Evolutionary conservation across 345 rosid genomes (phyloP), one percentile per base, ranked within the genome.

Genomic region (Hibiscus mutabilis): DNA sequence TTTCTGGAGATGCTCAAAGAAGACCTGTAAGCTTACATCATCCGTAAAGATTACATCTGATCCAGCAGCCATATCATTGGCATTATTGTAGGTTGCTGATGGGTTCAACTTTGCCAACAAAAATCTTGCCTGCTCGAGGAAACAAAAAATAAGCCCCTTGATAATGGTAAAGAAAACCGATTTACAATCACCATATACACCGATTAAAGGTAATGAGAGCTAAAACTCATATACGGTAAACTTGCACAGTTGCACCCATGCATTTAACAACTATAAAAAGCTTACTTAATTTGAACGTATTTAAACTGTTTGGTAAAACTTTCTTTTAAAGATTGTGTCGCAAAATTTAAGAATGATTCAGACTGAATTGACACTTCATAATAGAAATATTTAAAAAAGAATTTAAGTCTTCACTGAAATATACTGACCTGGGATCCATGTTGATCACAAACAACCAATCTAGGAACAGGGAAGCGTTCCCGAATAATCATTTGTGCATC

Each of bases 371-470:
- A 62, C 2, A 40, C 16, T 40, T 5, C 14, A 46, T 46, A 14
- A 14, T 3, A 3, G 52, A n/a, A 64, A 0, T 6, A 37, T 35
- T 1, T 9, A 58, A 22, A 46, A 46, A 46, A 22, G 24, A 8
- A 21, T 27, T 18, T 7, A 49, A 14, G 59, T 53, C 58, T 53
- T 40, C 18, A 2, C 24, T 53, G 46, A 33, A 8, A 69, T 64
- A 60, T 47, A 80, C 86, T 60, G 51, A 90, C 99, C 97, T 95
- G 99, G 27, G 99, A 95, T 71, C 99, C 99, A 84, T 95, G 99
- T 80, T 95, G 99, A 82, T 95, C 97, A 73, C 99, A 95, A 5
- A 95, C 90, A 58, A 95, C 99, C 83, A 92, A 70, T 86, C 99
- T 89, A 21, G 99, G 97, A 44, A 89, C 97, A 14, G 99, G 99